These are phyloP conservation scores for Botryosphaeria dothidea DNA, from an alignment of 2,329 filamentous ascomycete species.

Conservation along the genomic window DNA sequence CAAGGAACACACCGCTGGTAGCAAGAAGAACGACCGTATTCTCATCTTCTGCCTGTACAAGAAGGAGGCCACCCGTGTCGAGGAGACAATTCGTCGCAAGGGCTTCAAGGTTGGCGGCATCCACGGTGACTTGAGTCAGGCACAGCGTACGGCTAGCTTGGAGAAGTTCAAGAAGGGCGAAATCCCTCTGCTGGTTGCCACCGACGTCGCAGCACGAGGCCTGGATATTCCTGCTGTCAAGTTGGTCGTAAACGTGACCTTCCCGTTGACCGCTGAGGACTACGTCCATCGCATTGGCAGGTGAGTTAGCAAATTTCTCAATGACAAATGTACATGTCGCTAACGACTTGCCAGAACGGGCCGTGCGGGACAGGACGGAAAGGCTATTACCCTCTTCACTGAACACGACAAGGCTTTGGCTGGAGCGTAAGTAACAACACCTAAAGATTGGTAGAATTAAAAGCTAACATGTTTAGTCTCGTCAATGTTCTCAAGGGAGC, in stretches of 20 bases:
- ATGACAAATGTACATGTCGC: not conserved
- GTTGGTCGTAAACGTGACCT: slow-evolving; percentile 91
- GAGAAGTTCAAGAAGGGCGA: slow-evolving; percentile 87
- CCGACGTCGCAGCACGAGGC: slow-evolving; percentile 91
- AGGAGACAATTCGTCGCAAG: slow-evolving; percentile 74
- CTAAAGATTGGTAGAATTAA: not conserved
- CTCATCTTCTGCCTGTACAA: slow-evolving; percentile 97
- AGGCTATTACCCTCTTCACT: slow-evolving; percentile 92
- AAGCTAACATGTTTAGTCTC: slow-evolving; percentile 55
- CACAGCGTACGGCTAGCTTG: slow-evolving; percentile 81
- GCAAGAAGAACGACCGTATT: slow-evolving; percentile 76
- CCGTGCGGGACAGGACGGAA: slow-evolving; percentile 83
- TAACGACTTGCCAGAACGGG: slow-evolving; percentile 64
- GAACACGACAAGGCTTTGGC: slow-evolving; percentile 91
- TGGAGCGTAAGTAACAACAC: slow-evolving; percentile 68
- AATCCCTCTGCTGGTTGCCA: slow-evolving; percentile 85
- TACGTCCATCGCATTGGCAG: slow-evolving; percentile 93
- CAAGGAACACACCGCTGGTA: slow-evolving; percentile 74
- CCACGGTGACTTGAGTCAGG: slow-evolving; percentile 88
- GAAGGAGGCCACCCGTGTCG: slow-evolving; percentile 91
- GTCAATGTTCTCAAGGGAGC: slow-evolving; percentile 96
- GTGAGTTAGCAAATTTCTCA: not conserved
- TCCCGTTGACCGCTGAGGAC: slow-evolving; percentile 92
- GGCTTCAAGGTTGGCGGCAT: slow-evolving; percentile 87
- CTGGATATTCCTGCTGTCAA: slow-evolving; percentile 95